Evolutionary conservation across 106 monocot genomes (phyloP), one percentile per base, ranked within the genome.

Genomic region (Dioscorea alata): DNA sequence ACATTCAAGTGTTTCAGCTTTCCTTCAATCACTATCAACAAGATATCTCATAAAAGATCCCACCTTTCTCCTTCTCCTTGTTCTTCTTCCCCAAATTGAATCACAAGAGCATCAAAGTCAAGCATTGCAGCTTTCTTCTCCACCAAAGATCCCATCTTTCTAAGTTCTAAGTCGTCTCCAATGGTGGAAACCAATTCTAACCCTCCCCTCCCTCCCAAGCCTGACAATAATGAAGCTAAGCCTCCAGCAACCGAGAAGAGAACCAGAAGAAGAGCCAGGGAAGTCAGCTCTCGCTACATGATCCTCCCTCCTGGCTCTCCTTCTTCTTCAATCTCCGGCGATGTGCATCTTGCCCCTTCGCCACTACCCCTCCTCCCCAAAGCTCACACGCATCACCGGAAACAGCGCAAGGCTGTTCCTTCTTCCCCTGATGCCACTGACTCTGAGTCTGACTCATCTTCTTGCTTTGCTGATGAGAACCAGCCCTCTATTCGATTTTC

Each of bases 231-330:
- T 42, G 42, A 42, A 42, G 54, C 54, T 23, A 12, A 22, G n/a
- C 59, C 22, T 23, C 59, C 59, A 59, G 19, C 7, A 5, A 59
- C n/a, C 22, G 22, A 59, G 59, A 22, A 59, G 59, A 67, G 72
- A 5, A 70, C 79, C 48, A 78, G 85, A 25, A 73, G 77, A 13
- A 75, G 85, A 5, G 78, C 81, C 12, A 65, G 87, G 34, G 83
- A 90, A 57, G 87, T 99, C 20, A 99, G 93, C 71, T 99, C 99
- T 28, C 63, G 99, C 4, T 99, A 93, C 77, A 75, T 99, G 75
- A 48, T 71, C 48, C 69, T 9, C 52, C 70, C 4, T 67, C 74
- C 19, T 54, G 75, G 71, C 8, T 68, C 71, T 13, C 35, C 48
- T 6, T 19, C 71, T 4, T 51, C 61, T 3, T n/a, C 49, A 22